Percentiles rank a stretch among this genome's conserved stretches.
Evolutionary conservation across 78 protist species (phyloP).

Genomic region (Isochrysis galbana): DNA sequence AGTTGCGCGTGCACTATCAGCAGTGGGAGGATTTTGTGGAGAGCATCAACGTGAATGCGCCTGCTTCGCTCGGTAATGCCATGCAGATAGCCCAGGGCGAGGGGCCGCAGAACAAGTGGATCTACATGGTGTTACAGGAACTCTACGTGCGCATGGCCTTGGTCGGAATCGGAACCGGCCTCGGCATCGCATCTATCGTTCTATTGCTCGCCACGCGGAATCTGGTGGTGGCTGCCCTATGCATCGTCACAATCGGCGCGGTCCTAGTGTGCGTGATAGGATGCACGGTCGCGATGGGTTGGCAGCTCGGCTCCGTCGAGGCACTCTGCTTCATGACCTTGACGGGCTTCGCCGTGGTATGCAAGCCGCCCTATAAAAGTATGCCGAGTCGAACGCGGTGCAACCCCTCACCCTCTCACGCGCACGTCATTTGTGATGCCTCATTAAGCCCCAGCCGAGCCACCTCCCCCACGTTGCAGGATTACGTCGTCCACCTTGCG

Average conservation of each 20-base stretch:
- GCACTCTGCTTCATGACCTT: background rate
- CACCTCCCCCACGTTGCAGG: too few species aligned
- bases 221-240: background rate
- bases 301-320: background rate
- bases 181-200: background rate
- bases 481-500: slow-evolving; percentile 9
- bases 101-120: background rate
- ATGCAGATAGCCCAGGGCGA: background rate
- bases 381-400: too few species aligned
- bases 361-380: too few species aligned
- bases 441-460: too few species aligned
- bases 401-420: too few species aligned
- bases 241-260: background rate
- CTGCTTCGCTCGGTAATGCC: background rate
- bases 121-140: slow-evolving; percentile 2
- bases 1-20: background rate
- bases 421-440: too few species aligned
- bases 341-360: background rate
- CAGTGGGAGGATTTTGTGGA: background rate
- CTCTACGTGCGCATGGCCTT: background rate
- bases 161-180: background rate
- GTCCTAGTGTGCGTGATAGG: background rate
- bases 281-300: background rate
- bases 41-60: background rate
- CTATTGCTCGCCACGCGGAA: background rate